phyloP scores from a whole-genome alignment of 805 yeast species.

The Clavispora santaluciae region DNA sequence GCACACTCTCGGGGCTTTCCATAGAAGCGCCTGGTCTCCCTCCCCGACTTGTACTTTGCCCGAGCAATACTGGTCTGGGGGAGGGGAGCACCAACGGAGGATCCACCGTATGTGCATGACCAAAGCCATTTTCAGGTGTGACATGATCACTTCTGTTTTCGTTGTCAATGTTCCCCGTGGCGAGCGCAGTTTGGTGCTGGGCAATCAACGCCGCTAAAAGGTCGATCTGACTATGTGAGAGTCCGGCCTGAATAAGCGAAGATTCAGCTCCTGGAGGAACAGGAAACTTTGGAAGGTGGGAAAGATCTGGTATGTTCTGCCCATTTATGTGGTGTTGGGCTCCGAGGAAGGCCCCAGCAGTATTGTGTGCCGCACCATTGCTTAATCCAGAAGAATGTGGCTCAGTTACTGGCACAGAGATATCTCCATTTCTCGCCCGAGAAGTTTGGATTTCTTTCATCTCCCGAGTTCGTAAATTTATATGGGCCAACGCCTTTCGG shows the following conservation, averaged over 20 bases:
- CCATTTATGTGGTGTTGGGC: neutral
- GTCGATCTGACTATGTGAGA: slow-evolving; percentile 65
- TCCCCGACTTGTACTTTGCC: neutral
- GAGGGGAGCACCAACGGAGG: neutral
- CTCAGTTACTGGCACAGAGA: neutral
- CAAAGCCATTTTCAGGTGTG: neutral
- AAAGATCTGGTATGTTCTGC: slow-evolving; percentile 17
- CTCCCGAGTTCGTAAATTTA: slow-evolving; percentile 1
- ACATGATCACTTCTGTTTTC: neutral
- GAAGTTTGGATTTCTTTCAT: neutral
- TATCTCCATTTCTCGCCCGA: neutral
- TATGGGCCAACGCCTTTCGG: slow-evolving; percentile 3
- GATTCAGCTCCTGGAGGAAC: slow-evolving; percentile 72
- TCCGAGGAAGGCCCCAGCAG: neutral
- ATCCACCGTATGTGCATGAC: neutral
- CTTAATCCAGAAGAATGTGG: neutral
- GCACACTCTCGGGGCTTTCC: slow-evolving; percentile 9
- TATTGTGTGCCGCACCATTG: neutral
- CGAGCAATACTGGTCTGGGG: neutral
- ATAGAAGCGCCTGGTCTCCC: neutral
- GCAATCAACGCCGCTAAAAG: slow-evolving; percentile 70
- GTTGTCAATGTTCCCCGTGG: neutral
- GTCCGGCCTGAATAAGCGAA: slow-evolving; percentile 61
- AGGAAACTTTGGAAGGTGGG: slow-evolving; percentile 50
- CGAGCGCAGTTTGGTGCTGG: slow-evolving; percentile 46